Percentiles rank a stretch among this genome's conserved stretches.
Conservation (phyloP, 2,329 filamentous ascomycete genomes). For the Hymenoscyphus albidus region DNA sequence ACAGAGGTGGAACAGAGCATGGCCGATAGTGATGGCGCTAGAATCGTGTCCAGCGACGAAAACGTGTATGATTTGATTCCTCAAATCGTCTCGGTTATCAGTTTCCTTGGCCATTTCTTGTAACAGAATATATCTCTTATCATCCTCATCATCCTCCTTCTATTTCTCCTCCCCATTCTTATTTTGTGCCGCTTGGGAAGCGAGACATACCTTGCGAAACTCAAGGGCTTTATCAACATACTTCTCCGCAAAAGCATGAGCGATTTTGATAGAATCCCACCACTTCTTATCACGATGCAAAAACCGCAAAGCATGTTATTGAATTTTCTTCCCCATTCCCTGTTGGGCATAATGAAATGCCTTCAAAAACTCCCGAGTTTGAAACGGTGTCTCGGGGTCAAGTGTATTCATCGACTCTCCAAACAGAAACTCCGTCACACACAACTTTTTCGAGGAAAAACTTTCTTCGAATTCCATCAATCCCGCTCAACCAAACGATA, state of each 20-base stretch:
- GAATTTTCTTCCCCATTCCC: slow-evolving; percentile 24
- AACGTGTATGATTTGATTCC: slow-evolving; percentile 6
- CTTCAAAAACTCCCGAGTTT: slow-evolving; percentile 28
- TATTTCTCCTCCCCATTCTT: slow-evolving; percentile 1
- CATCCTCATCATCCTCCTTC: background rate
- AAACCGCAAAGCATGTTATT: slow-evolving; percentile 18
- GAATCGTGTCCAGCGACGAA: slow-evolving; percentile 35
- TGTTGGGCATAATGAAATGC: slow-evolving; percentile 35
- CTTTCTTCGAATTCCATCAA: no score
- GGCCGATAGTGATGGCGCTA: slow-evolving; percentile 9
- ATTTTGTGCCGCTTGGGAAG: slow-evolving; percentile 17
- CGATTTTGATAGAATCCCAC: slow-evolving; percentile 20
- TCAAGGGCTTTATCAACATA: slow-evolving; percentile 20
- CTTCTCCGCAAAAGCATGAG: slow-evolving; percentile 13
- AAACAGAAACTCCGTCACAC: slow-evolving; percentile 58
- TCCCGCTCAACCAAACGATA: no score
- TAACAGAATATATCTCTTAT: background rate
- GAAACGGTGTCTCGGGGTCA: slow-evolving; percentile 17
- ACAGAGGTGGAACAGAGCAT: slow-evolving; percentile 13
- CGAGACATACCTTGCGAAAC: background rate
- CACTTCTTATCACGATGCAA: slow-evolving; percentile 21
- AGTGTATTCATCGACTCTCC: slow-evolving; percentile 50
- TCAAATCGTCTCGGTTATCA: slow-evolving; percentile 1
- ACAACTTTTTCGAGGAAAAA: no score
- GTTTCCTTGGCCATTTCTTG: slow-evolving; percentile 12